Evolutionary conservation across 1,284 basidiomycete genomes (phyloP).

Genomic region (Trametes pubescens): DNA sequence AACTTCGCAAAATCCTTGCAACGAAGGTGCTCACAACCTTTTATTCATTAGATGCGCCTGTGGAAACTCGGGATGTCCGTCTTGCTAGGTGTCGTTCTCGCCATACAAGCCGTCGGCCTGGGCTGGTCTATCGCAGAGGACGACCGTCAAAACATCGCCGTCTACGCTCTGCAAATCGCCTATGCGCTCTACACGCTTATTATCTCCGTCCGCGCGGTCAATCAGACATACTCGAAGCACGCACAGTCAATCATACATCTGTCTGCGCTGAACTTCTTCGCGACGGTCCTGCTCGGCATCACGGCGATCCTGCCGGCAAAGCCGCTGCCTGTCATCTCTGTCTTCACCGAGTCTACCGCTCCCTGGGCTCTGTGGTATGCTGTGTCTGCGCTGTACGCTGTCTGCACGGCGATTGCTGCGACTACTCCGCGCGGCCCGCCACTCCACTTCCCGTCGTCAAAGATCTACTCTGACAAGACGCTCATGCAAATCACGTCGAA

Average conservation of each 20-base stretch:
- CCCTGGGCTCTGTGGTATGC: conserved; percentile 56
- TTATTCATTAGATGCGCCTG: conserved; percentile 36
- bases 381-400: conserved; percentile 56
- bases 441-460: conserved; percentile 73
- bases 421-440: conserved; percentile 77
- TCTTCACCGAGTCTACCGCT: conserved; percentile 31
- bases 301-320: conserved; percentile 63
- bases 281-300: conserved; percentile 57
- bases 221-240: conserved; percentile 62
- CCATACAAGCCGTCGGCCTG: conserved; percentile 59
- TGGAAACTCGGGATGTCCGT: conserved; percentile 61
- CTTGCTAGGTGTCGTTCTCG: conserved; percentile 54
- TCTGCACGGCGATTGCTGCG: conserved; percentile 57
- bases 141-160: conserved; percentile 45
- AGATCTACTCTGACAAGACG: conserved; percentile 79
- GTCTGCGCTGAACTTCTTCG: conserved; percentile 62
- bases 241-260: conserved; percentile 73
- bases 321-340: conserved; percentile 43
- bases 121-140: conserved; percentile 58
- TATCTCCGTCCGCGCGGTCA: conserved; percentile 61
- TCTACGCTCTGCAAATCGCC: conserved; percentile 57
- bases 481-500: conserved; percentile 61
- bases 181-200: conserved; percentile 70
- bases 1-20: too few relatives aligned
- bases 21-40: neutral